Conservation (phyloP, 805 yeast genomes). For the Lipomyces orientalis region DNA sequence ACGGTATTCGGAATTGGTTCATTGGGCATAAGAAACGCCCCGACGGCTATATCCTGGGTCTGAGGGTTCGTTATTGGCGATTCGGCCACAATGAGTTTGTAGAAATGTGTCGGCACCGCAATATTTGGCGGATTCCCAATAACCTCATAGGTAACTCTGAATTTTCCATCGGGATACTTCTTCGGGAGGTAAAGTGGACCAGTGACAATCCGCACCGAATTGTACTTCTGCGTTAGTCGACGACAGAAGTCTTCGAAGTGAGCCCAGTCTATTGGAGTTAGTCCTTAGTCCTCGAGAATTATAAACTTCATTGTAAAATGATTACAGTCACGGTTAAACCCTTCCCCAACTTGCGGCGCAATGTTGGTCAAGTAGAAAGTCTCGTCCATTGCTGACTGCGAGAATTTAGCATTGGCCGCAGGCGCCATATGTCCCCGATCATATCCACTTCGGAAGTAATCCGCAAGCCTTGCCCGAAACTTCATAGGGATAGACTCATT, state of each 20-base stretch:
- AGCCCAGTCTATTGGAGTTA: slow-evolving; percentile 71
- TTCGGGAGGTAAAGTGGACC: slow-evolving; percentile 93
- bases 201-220: slow-evolving; percentile 82
- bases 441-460: slow-evolving; percentile 92
- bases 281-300: not conserved
- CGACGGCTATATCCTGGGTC: slow-evolving; percentile 62
- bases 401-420: slow-evolving; percentile 94
- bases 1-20: slow-evolving; percentile 72
- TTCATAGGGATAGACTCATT: slow-evolving; percentile 78
- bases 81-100: slow-evolving; percentile 88
- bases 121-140: slow-evolving; percentile 95
- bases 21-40: slow-evolving; percentile 93
- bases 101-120: slow-evolving; percentile 98
- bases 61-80: slow-evolving; percentile 50
- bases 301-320: not conserved
- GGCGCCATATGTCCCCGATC: slow-evolving; percentile 93
- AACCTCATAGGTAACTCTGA: slow-evolving; percentile 82
- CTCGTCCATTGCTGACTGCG: slow-evolving; percentile 92
- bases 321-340: slow-evolving; percentile 84
- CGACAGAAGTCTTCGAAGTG: slow-evolving; percentile 90
- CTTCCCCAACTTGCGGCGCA: slow-evolving; percentile 97
- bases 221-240: slow-evolving; percentile 71
- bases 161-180: slow-evolving; percentile 80
- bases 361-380: slow-evolving; percentile 89
- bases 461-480: slow-evolving; percentile 78